These are phyloP conservation scores for Calonectria honghensis DNA, from an alignment of 2,329 filamentous ascomycete species.

Conservation along the genomic window DNA sequence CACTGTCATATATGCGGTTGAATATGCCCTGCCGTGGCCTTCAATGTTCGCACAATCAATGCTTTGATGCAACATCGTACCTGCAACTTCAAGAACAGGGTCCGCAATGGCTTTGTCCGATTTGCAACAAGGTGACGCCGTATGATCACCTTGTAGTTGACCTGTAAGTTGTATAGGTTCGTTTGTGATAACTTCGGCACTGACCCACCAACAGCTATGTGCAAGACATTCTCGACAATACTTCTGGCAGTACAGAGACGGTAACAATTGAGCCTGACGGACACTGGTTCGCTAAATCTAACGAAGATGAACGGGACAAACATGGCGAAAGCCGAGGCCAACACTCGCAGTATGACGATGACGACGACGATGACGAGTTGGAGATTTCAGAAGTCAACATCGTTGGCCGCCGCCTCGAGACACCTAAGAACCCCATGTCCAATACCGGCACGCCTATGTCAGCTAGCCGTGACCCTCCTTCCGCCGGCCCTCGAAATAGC, in stretches of 20 bases:
- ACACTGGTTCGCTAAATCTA: conserved; percentile 76
- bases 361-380: conserved; percentile 68
- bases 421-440: conserved; percentile 61
- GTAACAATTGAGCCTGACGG: conserved; percentile 94
- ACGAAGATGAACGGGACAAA: conserved; percentile 57
- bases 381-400: conserved; percentile 67
- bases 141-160: conserved; percentile 92
- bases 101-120: conserved; percentile 96
- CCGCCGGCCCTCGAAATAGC: conserved; percentile 62
- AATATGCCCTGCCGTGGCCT: conserved; percentile 86
- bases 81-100: conserved; percentile 96
- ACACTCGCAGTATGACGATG: conserved; percentile 57
- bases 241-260: conserved; percentile 82
- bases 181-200: neutral
- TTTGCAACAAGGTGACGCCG: conserved; percentile 88
- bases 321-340: conserved; percentile 34
- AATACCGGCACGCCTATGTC: conserved; percentile 63
- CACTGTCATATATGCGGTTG: conserved; percentile 90
- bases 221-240: conserved; percentile 87
- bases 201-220: conserved; percentile 78
- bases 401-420: conserved; percentile 60
- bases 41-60: conserved; percentile 91
- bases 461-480: conserved; percentile 59
- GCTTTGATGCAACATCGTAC: conserved; percentile 95
- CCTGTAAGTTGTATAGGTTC: conserved; percentile 74